Evolutionary conservation across 23 red algal species (phyloP).

Genomic region (Chondrus crispus): DNA sequence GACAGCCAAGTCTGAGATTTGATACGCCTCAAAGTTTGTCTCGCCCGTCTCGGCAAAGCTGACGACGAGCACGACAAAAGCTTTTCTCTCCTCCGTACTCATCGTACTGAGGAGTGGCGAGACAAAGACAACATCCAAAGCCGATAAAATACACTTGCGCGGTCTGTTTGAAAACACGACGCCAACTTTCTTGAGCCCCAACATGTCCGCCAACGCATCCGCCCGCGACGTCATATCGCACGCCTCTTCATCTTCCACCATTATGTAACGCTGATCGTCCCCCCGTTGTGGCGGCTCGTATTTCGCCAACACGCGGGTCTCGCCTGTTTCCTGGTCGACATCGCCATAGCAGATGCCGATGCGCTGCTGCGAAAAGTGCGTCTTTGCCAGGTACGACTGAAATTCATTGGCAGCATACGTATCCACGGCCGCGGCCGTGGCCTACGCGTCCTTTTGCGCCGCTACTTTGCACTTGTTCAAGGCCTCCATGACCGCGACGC

Average conservation of each 20-base stretch:
- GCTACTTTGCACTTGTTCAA: conserved; percentile 77
- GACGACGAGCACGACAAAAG: conserved; percentile 89
- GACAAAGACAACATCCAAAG: conserved; percentile 72
- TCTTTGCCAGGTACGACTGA: conserved; percentile 70
- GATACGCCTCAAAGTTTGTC: conserved; percentile 91
- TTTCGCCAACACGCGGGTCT: conserved; percentile 77
- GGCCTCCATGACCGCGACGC: conserved; percentile 84
- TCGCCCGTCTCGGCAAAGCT: conserved; percentile 71
- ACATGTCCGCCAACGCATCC: conserved; percentile 61
- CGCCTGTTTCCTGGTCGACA: conserved; percentile 11
- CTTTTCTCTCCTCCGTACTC: conserved; percentile 37
- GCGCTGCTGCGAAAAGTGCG: conserved; percentile 74
- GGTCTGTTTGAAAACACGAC: conserved; percentile 75
- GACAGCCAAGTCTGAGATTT: conserved; percentile 86
- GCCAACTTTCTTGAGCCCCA: conserved; percentile 76
- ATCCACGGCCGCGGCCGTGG: conserved; percentile 56
- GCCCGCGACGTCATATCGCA: conserved; percentile 57
- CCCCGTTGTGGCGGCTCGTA: conserved; percentile 95
- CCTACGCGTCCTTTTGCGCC: conserved; percentile 46
- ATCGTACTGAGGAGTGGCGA: conserved; percentile 35
- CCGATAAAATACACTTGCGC: conserved; percentile 79
- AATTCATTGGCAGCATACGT: conserved; percentile 65
- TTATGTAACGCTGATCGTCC: conserved; percentile 54
- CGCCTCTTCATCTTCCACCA: conserved; percentile 14
- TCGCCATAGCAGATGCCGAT: conserved; percentile 76